Evolutionary conservation across 306 rosid species (phyloP).

Genomic region (Quercus mongolica): DNA sequence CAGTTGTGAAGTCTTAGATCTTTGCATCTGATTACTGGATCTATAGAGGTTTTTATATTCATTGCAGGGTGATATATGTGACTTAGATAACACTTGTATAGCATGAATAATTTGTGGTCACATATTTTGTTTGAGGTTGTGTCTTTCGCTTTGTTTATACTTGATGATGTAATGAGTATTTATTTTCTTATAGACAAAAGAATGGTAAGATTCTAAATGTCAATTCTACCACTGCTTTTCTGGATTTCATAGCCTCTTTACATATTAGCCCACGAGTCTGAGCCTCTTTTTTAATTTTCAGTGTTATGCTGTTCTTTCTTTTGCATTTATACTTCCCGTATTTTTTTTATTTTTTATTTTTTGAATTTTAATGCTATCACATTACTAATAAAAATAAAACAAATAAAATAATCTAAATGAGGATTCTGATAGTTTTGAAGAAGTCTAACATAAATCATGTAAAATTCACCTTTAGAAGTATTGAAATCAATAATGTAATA

Average conservation of each 20-base stretch:
- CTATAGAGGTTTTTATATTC: conserved; percentile 7
- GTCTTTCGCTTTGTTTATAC: not conserved
- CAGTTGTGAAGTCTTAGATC: conserved; percentile 16
- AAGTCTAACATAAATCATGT: not conserved
- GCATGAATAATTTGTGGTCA: not conserved
- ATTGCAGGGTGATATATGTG: conserved; percentile 22
- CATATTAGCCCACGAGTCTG: no score
- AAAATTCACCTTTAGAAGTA: not conserved
- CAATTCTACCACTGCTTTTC: not conserved
- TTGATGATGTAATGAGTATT: not conserved
- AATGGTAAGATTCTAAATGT: conserved; percentile 6
- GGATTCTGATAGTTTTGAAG: not conserved
- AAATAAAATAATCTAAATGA: not conserved
- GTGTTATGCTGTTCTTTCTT: no score
- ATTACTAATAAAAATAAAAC: no score
- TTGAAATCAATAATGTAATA: not conserved
- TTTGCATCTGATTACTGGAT: conserved; percentile 24
- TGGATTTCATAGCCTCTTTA: no score
- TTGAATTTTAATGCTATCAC: no score
- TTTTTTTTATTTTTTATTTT: no score
- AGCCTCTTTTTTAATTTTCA: no score
- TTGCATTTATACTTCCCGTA: no score
- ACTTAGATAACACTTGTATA: not conserved
- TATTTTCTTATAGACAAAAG: conserved; percentile 11
- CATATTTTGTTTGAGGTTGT: conserved; percentile 5